Percentiles rank a stretch among this genome's conserved stretches.
These are phyloP conservation scores for Cucurbita argyrosperma DNA, from an alignment of 306 rosid genomes.

Conservation along the genomic window DNA sequence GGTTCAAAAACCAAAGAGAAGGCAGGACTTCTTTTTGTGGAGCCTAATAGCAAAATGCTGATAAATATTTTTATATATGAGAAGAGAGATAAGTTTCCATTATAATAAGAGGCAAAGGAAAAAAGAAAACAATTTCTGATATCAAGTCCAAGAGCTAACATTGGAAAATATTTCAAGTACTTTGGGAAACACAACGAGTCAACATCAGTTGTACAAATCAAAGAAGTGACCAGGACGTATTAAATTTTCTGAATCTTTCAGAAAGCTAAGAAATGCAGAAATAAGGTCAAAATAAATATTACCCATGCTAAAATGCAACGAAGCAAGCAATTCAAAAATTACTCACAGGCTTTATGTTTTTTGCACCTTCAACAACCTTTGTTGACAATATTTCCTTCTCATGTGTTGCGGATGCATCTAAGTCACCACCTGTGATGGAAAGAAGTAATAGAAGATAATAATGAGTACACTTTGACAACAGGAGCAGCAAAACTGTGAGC, in stretches of 20 bases:
- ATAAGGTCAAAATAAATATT: not conserved
- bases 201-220: not conserved
- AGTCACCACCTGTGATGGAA: constrained; percentile 32
- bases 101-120: not conserved
- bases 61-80: not conserved
- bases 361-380: constrained; percentile 32
- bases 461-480: constrained; percentile 11
- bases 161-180: not conserved
- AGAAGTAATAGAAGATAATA: constrained; percentile 10
- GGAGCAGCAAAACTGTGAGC: not conserved
- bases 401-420: constrained; percentile 23
- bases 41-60: not conserved
- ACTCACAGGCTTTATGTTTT: constrained; percentile 57
- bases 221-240: not conserved
- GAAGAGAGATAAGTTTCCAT: not conserved
- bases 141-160: not conserved
- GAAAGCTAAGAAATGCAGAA: not conserved
- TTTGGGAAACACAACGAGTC: not conserved
- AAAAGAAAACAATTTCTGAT: not conserved
- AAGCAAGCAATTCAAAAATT: not conserved
- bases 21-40: not conserved
- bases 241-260: not conserved
- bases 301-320: not conserved
- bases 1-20: not conserved
- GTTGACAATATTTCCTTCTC: constrained; percentile 24